Evolutionary conservation across 225 moss, liverwort and hornwort species (phyloP).

Genomic region (Rhytidiadelphus loreus): DNA sequence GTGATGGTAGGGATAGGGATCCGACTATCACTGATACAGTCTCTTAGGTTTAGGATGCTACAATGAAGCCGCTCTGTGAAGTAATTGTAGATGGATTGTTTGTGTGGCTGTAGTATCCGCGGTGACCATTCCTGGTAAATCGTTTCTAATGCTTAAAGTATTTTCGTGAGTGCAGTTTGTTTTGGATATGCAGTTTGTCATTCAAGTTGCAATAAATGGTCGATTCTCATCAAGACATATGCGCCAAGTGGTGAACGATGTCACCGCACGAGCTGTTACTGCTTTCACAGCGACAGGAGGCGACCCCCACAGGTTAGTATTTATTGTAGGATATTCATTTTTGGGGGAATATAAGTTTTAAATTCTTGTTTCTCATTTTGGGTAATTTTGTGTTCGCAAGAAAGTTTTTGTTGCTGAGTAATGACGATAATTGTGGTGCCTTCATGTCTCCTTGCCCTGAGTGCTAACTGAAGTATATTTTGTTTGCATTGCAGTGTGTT

Average conservation of each 20-base stretch:
- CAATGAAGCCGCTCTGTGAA: not conserved
- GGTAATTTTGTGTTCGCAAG: not conserved
- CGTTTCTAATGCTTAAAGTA: not conserved
- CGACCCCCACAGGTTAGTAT: constrained; percentile 46
- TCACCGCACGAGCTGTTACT: constrained; percentile 51
- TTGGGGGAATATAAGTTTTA: no score
- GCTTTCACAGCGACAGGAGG: constrained; percentile 52
- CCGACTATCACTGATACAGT: not conserved
- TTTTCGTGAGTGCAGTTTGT: constrained; percentile 36
- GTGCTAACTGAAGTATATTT: not conserved
- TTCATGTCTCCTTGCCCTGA: not conserved
- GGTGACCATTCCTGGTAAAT: not conserved
- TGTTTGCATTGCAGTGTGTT: constrained; percentile 35
- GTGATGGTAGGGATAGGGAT: not conserved
- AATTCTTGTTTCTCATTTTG: not conserved
- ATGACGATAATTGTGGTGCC: not conserved
- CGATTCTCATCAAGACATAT: constrained; percentile 49
- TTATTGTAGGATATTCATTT: not conserved
- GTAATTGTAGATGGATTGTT: not conserved
- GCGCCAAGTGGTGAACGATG: constrained; percentile 53
- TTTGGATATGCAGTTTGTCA: constrained; percentile 57
- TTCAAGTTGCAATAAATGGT: constrained; percentile 48
- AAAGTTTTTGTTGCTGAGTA: not conserved
- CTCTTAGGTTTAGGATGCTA: not conserved
- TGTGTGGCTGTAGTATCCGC: not conserved